Evolutionary conservation across 2,329 filamentous ascomycete genomes (phyloP), one percentile per base, ranked within the genome.

Genomic region (Penicillium sp.): DNA sequence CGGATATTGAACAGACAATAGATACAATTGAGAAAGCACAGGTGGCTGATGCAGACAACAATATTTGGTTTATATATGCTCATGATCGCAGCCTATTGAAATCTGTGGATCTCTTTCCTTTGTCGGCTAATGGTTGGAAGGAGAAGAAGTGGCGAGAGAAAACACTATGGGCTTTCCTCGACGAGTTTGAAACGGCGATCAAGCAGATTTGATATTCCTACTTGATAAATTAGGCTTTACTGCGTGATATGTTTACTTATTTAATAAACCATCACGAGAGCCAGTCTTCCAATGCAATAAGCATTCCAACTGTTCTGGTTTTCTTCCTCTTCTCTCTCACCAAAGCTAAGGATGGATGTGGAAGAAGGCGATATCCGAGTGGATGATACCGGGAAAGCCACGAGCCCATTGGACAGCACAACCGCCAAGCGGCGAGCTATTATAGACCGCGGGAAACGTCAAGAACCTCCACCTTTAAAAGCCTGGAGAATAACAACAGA

Each of bases 11-110:
- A 17, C n/a, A 43, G 17, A 19, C 54, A 4, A 31, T 38, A 5
- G 13, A 15, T 5, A 50, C 40, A 13, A 50, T 56, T 3, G 31
- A 45, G 31, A 65, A 67, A 40, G 40, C 70, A 23, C 62, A 71
- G 45, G 68, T 69, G 38, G 61, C 64, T 6, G 70, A 72, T 40
- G 65, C 66, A 7, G 59, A 62, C 15, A 63, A 66, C 19, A 65
- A 68, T 52, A 54, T 73, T 10, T 69, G 73, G 51, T 67, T 74
- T 21, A 60, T 72, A 27, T 64, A 70, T 46, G 69, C 70, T 6
- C 71, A 74, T 46, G 71, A 73, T 61, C 48, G 61, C 19, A 59
- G 60, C 21, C 33, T 72, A 27, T 23, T 62, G 4, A 64, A 61
- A 37, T 45, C 56, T 23, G 62, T 73, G 6, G 66, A 67, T 42